Evolutionary conservation across 2,329 filamentous ascomycete genomes (phyloP), one percentile per base, ranked within the genome.

Genomic region (Gnomoniopsis smithogilvyi): DNA sequence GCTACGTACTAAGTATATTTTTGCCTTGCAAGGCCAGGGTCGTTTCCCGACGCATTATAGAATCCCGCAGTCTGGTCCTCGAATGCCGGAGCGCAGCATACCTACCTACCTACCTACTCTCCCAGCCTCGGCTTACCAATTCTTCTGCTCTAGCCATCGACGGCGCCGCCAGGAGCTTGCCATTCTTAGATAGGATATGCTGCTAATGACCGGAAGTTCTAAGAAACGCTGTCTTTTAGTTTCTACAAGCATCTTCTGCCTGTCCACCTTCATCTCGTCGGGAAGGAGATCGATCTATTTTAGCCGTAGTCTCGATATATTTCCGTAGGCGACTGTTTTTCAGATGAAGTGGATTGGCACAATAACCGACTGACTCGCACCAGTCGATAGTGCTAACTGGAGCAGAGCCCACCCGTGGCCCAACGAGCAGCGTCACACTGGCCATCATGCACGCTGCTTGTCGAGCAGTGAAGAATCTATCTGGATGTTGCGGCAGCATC

Each of bases 401-500:
- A 8, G 26, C 26, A 30, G 26, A 30, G 26, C 26, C 8, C 26
- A 30, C 4, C 4, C 4, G 26, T 30, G 26, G 26, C 26, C 48
- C 54, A 57, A 46, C 43, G 21, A 47, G 41, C 3, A 19, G 7
- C 17, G 41, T 6, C 41, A 19, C 41, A 43, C 22, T 36, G 54
- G 30, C 50, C 51, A 24, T 36, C 47, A 41, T 24, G 43, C 48
- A 34, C 54, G 48, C n/a, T 48, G n/a, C n/a, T n/a, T n/a, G n/a
- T n/a, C n/a, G 22, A 46, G 24, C 54, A 34, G 53, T 46, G 3
- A n/a, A 57, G 49, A 54, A 50, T 26, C 46, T 33, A n/a, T 50
- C 59, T 49, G 49, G 49, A 58, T 34, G 51, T 45, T 54, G 54
- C 59, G 58, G 45, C 50, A 46, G 50, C 36, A 58, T 24, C 51